A percentile compares a stretch with the other conserved stretches of the same genome.
Evolutionary conservation across 257 asterid genomes (phyloP).

Genomic region (Pogostemon cablin): DNA sequence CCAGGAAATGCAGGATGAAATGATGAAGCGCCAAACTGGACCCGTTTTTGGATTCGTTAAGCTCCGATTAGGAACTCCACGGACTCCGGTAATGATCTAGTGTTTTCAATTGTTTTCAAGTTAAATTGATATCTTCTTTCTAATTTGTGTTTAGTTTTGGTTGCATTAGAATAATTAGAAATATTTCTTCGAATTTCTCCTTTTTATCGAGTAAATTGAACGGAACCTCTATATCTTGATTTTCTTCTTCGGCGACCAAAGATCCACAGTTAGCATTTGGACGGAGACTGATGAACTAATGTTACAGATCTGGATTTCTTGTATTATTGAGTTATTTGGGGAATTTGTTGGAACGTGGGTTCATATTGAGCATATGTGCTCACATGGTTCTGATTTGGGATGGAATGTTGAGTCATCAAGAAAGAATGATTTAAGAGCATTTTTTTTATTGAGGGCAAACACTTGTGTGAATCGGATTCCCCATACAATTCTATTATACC

Average conservation of each 20-base stretch:
- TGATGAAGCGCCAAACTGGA: conserved; percentile 71
- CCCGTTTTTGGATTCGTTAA: conserved; percentile 92
- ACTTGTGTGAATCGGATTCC: too few relatives aligned
- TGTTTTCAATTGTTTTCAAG: background rate
- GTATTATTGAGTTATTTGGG: conserved; percentile 6
- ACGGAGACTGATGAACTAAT: background rate
- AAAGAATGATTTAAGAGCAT: background rate
- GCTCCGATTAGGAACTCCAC: conserved; percentile 73
- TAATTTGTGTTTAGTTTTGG: background rate
- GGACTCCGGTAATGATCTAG: conserved; percentile 56
- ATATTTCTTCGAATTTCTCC: background rate
- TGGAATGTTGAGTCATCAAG: conserved; percentile 29
- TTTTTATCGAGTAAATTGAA: background rate
- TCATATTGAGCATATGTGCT: background rate
- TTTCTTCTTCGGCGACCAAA: background rate
- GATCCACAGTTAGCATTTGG: background rate
- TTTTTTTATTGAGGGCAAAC: background rate
- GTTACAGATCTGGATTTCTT: background rate
- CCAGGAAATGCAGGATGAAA: conserved; percentile 61
- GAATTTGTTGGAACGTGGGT: conserved; percentile 8
- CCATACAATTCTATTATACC: too few relatives aligned
- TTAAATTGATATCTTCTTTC: background rate
- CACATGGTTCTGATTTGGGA: conserved; percentile 31
- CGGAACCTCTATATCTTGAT: background rate
- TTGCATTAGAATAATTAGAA: background rate